These are phyloP conservation scores for Pyricularia pennisetigena DNA, from an alignment of 2,329 filamentous ascomycete genomes.

Conservation along the genomic window DNA sequence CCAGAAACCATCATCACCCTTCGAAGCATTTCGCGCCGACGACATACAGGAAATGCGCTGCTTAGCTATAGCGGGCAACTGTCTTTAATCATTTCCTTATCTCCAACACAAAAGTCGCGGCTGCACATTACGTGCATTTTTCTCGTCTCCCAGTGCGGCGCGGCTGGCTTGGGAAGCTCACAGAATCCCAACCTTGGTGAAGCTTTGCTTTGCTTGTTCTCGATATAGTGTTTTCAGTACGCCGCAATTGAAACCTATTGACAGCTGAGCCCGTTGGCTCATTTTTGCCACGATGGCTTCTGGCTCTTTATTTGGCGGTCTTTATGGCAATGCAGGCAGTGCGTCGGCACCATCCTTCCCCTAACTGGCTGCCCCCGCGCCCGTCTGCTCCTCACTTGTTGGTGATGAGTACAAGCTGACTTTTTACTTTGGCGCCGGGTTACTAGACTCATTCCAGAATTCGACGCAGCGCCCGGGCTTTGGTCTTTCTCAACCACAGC, in stretches of 20 bases:
- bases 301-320: neutral
- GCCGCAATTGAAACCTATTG: neutral
- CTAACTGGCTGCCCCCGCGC: neutral
- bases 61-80: neutral
- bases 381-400: neutral
- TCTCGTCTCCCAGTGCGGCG: neutral
- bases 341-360: neutral
- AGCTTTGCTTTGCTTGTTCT: neutral
- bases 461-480: neutral
- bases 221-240: neutral
- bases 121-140: neutral
- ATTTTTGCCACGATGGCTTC: neutral
- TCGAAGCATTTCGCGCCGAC: neutral
- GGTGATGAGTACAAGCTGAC: neutral
- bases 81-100: neutral
- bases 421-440: neutral
- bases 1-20: neutral
- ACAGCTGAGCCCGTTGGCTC: neutral
- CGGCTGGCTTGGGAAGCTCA: neutral
- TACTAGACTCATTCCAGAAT: neutral
- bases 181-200: neutral
- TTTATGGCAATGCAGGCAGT: neutral
- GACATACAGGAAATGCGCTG: neutral
- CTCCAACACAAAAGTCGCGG: neutral
- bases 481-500: conserved; percentile 11